Base-by-base conservation (phyloP, 2,329 filamentous ascomycete species). In the Alternaria sp. region DNA sequence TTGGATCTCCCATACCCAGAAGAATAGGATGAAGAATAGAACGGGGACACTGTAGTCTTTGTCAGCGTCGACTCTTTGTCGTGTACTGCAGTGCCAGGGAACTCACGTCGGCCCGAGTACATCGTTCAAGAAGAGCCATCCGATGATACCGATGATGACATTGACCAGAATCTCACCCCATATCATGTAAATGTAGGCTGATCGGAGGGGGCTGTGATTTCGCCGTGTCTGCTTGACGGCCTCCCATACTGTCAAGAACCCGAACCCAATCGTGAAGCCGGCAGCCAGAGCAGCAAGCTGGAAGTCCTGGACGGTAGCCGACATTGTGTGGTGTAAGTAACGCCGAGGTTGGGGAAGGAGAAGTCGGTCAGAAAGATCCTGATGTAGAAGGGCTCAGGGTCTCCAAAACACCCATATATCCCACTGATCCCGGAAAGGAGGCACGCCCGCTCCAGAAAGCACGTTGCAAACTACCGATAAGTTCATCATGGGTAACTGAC, bases 1-100 rank as follows among this genome's bases (percentile, higher is more conserved):
- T 63, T 87, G 85, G 14, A 86, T 81, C 43, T 79, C 63, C 26
- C 76, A 75, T 1, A 76, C 72, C 76, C 76, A 78, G 43, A 71
- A 72, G 47, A 76, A 61, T 6, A 78, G 66, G 51, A 78, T 76
- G 58, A 74, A 76, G 68, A 78, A 78, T 4, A 78, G 61, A 6
- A 76, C 73, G 4, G 72, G 71, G 4, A 78, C 63, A 51, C 75
- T 78, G 45, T 2, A 4, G 26, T 26, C 7, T 12, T 12, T 26
- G 53, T 67, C 25, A 69, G 64, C 14, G 47, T 33, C 9, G 9
- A 20, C 47, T 20, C 4, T 9, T n/a, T 30, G 18, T 11, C 12
- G 25, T 20, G 25, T 14, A n/a, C 30, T 37, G 15, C 0, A 15
- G 14, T 33, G 18, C 6, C 6, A 15, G 23, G 14, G 53, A 25